These are phyloP conservation scores for Myriosclerotinia duriaeana DNA, from an alignment of 2,329 filamentous ascomycete species.

Conservation along the genomic window DNA sequence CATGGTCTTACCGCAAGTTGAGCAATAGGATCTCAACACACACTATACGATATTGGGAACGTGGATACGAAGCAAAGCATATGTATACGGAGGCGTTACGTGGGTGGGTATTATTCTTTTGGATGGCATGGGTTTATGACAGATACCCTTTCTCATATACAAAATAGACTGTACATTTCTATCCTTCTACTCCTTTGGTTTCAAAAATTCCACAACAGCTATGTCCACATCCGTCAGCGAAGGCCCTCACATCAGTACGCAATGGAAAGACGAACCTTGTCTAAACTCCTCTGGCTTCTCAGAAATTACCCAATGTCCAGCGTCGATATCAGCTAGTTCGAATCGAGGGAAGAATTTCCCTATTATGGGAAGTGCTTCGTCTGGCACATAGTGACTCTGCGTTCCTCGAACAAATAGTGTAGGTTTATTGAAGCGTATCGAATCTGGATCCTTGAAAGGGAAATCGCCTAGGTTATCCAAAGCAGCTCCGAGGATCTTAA, in stretches of 20 bases:
- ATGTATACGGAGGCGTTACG: conserved; percentile 24
- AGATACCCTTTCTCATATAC: conserved; percentile 40
- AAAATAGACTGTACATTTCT: conserved; percentile 37
- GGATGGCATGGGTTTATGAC: conserved; percentile 28
- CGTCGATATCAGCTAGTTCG: conserved; percentile 68
- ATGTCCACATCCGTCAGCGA: conserved; percentile 25
- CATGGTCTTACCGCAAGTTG: neutral
- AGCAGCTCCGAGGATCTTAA: conserved; percentile 65
- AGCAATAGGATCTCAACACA: neutral
- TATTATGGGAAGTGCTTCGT: conserved; percentile 76
- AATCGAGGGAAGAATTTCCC: conserved; percentile 82
- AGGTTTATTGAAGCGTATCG: conserved; percentile 68
- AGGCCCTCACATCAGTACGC: neutral
- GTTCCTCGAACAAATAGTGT: conserved; percentile 80
- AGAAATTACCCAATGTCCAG: conserved; percentile 87
- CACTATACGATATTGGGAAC: neutral
- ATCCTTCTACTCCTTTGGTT: conserved; percentile 47
- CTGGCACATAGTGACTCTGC: conserved; percentile 73
- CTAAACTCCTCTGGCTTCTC: conserved; percentile 80
- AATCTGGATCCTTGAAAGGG: conserved; percentile 73
- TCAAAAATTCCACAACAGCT: conserved; percentile 66
- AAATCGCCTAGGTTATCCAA: conserved; percentile 79
- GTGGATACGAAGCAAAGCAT: conserved; percentile 1
- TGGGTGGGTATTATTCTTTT: conserved; percentile 27
- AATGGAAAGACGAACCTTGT: conserved; percentile 54